A percentile compares a stretch with the other conserved stretches of the same genome.
phyloP scores from a whole-genome alignment of 2,329 filamentous ascomycete species.

The Cercospora sesami region DNA sequence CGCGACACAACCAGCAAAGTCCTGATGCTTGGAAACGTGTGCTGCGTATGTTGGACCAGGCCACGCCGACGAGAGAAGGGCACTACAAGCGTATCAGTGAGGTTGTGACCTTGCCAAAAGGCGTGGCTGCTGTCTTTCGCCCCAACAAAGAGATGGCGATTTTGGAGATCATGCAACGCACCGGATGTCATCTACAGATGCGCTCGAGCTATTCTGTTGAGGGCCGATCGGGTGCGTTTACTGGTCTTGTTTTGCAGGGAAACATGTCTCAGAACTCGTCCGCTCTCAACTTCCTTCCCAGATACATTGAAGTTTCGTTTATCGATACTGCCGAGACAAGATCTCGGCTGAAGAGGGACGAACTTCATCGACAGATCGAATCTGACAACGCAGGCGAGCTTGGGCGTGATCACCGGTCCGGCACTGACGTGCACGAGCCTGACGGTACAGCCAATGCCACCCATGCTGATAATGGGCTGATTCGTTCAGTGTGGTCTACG shows the following conservation, averaged over 20 bases:
- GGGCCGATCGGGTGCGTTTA: conserved; percentile 19
- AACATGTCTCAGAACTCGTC: conserved; percentile 24
- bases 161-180: conserved; percentile 37
- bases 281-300: conserved; percentile 24
- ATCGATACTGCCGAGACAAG: conserved; percentile 2
- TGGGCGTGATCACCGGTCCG: not conserved
- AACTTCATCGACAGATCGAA: conserved; percentile 7
- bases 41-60: conserved; percentile 23
- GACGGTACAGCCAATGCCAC: not conserved
- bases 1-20: conserved; percentile 16
- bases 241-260: conserved; percentile 28
- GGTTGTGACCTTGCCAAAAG: conserved; percentile 27
- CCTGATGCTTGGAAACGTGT: conserved; percentile 21
- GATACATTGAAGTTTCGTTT: conserved; percentile 5
- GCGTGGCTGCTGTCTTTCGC: conserved; percentile 25
- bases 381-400: not conserved
- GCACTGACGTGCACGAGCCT: not conserved
- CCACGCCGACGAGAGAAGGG: conserved; percentile 16
- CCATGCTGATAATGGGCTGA: not conserved
- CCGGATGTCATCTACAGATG: conserved; percentile 29
- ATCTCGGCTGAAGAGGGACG: not conserved
- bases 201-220: conserved; percentile 20
- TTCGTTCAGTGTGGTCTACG: conserved; percentile 19
- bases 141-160: conserved; percentile 24
- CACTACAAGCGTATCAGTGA: conserved; percentile 27